A percentile compares a stretch with the other conserved stretches of the same genome.
These are phyloP conservation scores for Plasmodium vinckei DNA, from an alignment of 169 alveolate genomes.

Conservation along the genomic window DNA sequence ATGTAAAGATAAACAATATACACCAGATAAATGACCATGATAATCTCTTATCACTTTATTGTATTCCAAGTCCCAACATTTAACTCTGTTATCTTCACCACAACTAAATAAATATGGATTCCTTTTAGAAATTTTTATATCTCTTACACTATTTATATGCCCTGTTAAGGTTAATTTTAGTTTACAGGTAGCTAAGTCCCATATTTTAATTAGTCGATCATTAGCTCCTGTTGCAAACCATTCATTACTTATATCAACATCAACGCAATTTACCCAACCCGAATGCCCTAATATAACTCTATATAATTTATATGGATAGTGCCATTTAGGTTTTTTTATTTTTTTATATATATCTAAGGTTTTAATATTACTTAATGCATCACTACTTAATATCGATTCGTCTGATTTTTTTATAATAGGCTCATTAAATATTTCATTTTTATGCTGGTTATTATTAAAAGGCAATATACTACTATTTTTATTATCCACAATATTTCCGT, in stretches of 20 bases:
- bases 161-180: slow-evolving; percentile 97
- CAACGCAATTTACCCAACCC: slow-evolving; percentile 99
- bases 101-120: slow-evolving; percentile 98
- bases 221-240: slow-evolving; percentile 97
- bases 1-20: slow-evolving; percentile 95
- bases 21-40: slow-evolving; percentile 98
- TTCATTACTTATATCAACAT: slow-evolving; percentile 96
- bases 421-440: slow-evolving; percentile 18
- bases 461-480: slow-evolving; percentile 44
- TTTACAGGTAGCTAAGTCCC: slow-evolving; percentile 98
- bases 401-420: slow-evolving; percentile 69
- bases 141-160: slow-evolving; percentile 96
- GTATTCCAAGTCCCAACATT: slow-evolving; percentile 99
- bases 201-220: slow-evolving; percentile 97
- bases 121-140: slow-evolving; percentile 93
- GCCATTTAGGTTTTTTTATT: slow-evolving; percentile 91
- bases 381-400: slow-evolving; percentile 78
- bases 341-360: slow-evolving; percentile 78
- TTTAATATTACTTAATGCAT: slow-evolving; percentile 79
- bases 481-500: slow-evolving; percentile 17
- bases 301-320: slow-evolving; percentile 97
- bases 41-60: slow-evolving; percentile 97
- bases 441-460: not conserved
- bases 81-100: slow-evolving; percentile 97
- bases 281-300: slow-evolving; percentile 98